phyloP scores from a whole-genome alignment of 148 eudicot genomes.

The Vaccinium macrocarpon region DNA sequence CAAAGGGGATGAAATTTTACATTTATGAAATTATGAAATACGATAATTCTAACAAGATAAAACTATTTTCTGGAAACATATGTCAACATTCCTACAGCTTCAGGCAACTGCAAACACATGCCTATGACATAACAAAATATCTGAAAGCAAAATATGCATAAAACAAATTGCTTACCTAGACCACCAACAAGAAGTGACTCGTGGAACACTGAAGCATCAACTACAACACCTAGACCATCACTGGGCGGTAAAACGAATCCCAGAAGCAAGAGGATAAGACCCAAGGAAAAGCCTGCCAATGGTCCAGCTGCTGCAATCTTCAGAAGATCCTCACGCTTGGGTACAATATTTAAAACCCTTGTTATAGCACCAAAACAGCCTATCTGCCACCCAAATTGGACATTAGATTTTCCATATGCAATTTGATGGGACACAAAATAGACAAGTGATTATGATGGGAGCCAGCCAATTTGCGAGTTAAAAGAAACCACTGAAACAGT shows the following conservation, averaged over 20 bases:
- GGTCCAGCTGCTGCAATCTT: constrained; percentile 97
- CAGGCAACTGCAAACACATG: not conserved
- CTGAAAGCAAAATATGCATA: not conserved
- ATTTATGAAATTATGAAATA: not conserved
- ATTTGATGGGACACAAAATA: not conserved
- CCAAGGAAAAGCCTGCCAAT: constrained; percentile 76
- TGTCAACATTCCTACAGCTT: not conserved
- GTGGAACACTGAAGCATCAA: constrained; percentile 86
- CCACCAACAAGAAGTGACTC: constrained; percentile 97
- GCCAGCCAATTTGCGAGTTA: not conserved
- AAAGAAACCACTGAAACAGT: not conserved
- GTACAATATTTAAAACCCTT: constrained; percentile 80
- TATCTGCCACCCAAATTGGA: constrained; percentile 72
- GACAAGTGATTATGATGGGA: not conserved
- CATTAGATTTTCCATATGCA: constrained; percentile 30
- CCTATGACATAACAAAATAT: not conserved
- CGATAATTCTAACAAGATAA: not conserved
- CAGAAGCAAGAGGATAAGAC: constrained; percentile 68
- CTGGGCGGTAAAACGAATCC: constrained; percentile 87
- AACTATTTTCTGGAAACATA: not conserved
- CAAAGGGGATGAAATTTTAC: not conserved
- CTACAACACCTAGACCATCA: constrained; percentile 81
- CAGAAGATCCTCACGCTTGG: constrained; percentile 84
- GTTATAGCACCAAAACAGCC: constrained; percentile 98
- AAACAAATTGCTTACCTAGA: constrained; percentile 50